These are phyloP conservation scores for Sporothrix inflata DNA, from an alignment of 2,329 filamentous ascomycete genomes.

Conservation along the genomic window DNA sequence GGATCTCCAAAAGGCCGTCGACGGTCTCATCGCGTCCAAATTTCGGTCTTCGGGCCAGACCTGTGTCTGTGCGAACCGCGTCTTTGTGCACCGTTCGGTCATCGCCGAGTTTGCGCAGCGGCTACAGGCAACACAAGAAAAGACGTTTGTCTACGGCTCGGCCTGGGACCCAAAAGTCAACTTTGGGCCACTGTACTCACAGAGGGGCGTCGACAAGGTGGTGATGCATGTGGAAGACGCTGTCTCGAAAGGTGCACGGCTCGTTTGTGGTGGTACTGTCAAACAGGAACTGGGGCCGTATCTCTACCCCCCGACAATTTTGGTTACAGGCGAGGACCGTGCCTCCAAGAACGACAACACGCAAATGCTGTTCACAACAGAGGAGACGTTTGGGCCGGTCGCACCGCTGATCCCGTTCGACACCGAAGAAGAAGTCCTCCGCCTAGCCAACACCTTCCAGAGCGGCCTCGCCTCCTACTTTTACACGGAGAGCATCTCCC, in stretches of 20 bases:
- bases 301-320: slow-evolving; percentile 86
- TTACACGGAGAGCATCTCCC: slow-evolving; percentile 69
- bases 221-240: not conserved
- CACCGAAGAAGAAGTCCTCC: slow-evolving; percentile 84
- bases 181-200: slow-evolving; percentile 65
- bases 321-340: slow-evolving; percentile 76
- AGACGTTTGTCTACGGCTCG: slow-evolving; percentile 39
- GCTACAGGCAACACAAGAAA: slow-evolving; percentile 59
- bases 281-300: slow-evolving; percentile 72
- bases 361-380: slow-evolving; percentile 80
- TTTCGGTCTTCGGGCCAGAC: slow-evolving; percentile 96
- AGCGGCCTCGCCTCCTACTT: slow-evolving; percentile 96
- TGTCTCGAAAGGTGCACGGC: not conserved
- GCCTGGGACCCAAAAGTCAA: slow-evolving; percentile 76
- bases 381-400: slow-evolving; percentile 96
- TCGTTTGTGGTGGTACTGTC: not conserved
- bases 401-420: slow-evolving; percentile 87
- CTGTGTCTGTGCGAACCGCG: slow-evolving; percentile 85
- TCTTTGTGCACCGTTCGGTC: slow-evolving; percentile 77
- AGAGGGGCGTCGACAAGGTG: not conserved
- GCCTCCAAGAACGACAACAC: not conserved
- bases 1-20: slow-evolving; percentile 81
- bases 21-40: slow-evolving; percentile 81
- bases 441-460: slow-evolving; percentile 77
- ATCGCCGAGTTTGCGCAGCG: slow-evolving; percentile 73